A percentile compares a stretch with the other conserved stretches of the same genome.
These are phyloP conservation scores for Globisporangium spiculum DNA, from an alignment of 352 stramenopile genomes.

Conservation along the genomic window DNA sequence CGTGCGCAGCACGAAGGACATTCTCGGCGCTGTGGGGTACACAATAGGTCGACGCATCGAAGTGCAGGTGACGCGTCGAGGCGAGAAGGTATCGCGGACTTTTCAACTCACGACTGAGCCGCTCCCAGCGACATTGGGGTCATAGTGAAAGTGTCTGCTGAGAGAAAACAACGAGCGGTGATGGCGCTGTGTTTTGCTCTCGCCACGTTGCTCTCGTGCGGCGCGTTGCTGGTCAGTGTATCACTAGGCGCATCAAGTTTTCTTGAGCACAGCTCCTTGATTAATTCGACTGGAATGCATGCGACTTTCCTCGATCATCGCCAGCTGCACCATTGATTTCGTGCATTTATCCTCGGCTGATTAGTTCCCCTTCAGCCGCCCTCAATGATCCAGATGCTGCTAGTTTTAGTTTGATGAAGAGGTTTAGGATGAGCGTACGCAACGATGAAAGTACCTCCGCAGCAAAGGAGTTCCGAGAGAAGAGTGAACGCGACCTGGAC, in stretches of 20 bases:
- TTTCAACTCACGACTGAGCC: slow-evolving; percentile 65
- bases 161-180: not conserved
- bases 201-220: not conserved
- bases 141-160: not conserved
- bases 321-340: too few species aligned
- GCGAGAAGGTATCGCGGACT: slow-evolving; percentile 38
- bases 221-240: too few species aligned
- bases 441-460: too few species aligned
- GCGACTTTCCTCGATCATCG: too few species aligned
- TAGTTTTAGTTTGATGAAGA: not conserved
- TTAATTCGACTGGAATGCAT: too few species aligned
- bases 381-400: not conserved
- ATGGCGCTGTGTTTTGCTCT: not conserved
- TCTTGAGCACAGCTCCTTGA: too few species aligned
- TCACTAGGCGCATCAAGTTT: too few species aligned
- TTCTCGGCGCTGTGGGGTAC: slow-evolving; percentile 68
- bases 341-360: too few species aligned
- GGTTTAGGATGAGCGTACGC: too few species aligned
- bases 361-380: too few species aligned
- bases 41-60: slow-evolving; percentile 66
- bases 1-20: slow-evolving; percentile 75
- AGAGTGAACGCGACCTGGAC: too few species aligned
- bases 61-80: slow-evolving; percentile 60
- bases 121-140: slow-evolving; percentile 37
- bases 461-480: too few species aligned